Conservation (phyloP, 2,329 filamentous ascomycete species). For the Biscogniauxia sp. region DNA sequence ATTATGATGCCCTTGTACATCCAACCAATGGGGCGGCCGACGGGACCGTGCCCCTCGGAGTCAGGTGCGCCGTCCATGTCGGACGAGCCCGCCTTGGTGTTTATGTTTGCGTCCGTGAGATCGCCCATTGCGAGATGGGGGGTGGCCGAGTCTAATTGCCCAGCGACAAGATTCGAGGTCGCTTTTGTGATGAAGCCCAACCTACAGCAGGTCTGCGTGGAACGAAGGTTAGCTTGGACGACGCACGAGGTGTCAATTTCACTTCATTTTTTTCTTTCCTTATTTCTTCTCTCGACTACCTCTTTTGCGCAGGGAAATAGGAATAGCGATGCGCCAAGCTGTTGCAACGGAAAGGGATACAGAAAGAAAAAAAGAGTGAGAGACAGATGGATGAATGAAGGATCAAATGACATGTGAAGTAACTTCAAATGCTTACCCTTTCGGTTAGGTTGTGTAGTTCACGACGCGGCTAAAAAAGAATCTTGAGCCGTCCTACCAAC, state of each 20-base stretch:
- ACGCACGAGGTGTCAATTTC: background rate
- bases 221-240: background rate
- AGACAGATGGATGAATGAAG: background rate
- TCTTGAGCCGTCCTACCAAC: background rate
- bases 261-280: too few species aligned
- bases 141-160: background rate
- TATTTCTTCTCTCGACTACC: background rate
- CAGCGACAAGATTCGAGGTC: background rate
- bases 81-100: slow-evolving; percentile 1
- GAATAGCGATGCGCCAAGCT: background rate
- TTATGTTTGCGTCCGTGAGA: background rate
- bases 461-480: background rate
- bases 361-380: too few species aligned
- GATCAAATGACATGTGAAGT: background rate
- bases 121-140: background rate
- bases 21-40: slow-evolving; percentile 53
- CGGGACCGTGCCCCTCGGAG: slow-evolving; percentile 19
- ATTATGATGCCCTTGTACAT: slow-evolving; percentile 64
- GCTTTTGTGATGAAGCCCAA: background rate
- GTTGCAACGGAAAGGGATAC: background rate
- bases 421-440: background rate
- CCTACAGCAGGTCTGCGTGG: background rate
- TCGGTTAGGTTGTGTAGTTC: background rate
- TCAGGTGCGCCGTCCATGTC: slow-evolving; percentile 13
- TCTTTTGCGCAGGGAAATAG: background rate